Percentiles rank a stretch among this genome's conserved stretches.
These are phyloP conservation scores for Gonium pectorale DNA, from an alignment of 139 green algal species.

Conservation along the genomic window DNA sequence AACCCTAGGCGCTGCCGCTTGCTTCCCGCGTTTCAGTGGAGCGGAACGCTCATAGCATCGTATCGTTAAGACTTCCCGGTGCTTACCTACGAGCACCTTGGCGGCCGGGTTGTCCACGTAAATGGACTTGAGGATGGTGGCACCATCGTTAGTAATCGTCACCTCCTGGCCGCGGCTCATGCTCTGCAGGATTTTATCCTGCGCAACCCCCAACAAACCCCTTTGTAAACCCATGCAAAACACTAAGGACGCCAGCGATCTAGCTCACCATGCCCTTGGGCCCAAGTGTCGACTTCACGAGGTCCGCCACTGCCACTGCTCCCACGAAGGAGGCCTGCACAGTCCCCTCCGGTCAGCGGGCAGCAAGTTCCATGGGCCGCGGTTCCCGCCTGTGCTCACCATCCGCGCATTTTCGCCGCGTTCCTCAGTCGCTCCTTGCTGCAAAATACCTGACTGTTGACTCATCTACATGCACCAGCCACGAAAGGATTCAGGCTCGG, in stretches of 20 bases:
- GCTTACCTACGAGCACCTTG: constrained; percentile 92
- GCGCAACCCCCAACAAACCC: not conserved
- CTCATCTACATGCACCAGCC: constrained; percentile 51
- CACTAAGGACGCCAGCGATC: not conserved
- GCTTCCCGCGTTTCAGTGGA: no score
- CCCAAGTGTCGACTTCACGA: constrained; percentile 98
- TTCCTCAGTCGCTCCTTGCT: constrained; percentile 89
- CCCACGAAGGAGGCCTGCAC: constrained; percentile 94
- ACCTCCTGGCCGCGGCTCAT: constrained; percentile 87
- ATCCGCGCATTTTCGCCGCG: constrained; percentile 95
- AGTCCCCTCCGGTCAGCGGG: not conserved
- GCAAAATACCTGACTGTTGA: constrained; percentile 59
- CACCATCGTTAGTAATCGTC: constrained; percentile 98
- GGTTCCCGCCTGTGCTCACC: constrained; percentile 63
- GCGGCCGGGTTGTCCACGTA: constrained; percentile 99
- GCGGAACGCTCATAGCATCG: no score
- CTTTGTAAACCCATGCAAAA: not conserved
- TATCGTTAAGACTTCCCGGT: no score
- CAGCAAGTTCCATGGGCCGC: not conserved
- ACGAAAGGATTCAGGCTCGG: no score
- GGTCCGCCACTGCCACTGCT: constrained; percentile 97
- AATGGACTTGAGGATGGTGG: constrained; percentile 97
- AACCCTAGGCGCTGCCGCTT: no score
- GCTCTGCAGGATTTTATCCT: constrained; percentile 99
- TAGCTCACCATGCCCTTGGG: constrained; percentile 95